Conservation (phyloP, 2,329 filamentous ascomycete genomes). For the Colletotrichum tropicale region DNA sequence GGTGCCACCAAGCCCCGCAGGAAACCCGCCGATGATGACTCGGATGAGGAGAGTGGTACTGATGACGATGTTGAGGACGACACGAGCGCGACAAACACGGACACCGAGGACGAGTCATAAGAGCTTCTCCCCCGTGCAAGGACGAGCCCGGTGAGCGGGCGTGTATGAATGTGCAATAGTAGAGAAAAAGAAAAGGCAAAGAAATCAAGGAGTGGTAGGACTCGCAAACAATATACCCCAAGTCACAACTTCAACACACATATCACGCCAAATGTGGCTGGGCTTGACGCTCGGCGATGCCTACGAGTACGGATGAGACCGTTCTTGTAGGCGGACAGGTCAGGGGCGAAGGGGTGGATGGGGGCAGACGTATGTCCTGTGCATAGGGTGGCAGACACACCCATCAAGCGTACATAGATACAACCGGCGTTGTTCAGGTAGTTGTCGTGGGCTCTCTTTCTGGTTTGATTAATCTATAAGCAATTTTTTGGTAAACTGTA, state of each 20-base stretch:
- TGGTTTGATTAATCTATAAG: neutral
- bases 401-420: neutral
- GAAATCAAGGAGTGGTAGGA: neutral
- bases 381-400: neutral
- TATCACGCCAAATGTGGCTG: neutral
- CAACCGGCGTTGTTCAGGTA: neutral
- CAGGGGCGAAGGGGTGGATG: neutral
- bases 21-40: slow-evolving; percentile 58
- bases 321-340: neutral
- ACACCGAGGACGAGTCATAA: slow-evolving; percentile 67
- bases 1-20: slow-evolving; percentile 60
- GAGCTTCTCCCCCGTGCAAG: neutral
- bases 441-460: neutral
- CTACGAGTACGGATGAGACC: neutral
- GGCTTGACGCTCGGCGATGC: neutral
- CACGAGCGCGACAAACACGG: slow-evolving; percentile 72
- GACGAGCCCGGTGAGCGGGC: neutral
- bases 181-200: neutral
- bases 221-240: slow-evolving; percentile 15
- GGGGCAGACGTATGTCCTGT: neutral
- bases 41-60: slow-evolving; percentile 83
- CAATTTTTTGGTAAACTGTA: neutral
- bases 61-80: slow-evolving; percentile 76
- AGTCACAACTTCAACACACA: neutral
- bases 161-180: neutral